These are phyloP conservation scores for Aspergillus texensis DNA, from an alignment of 2,329 filamentous ascomycete genomes.

Conservation along the genomic window DNA sequence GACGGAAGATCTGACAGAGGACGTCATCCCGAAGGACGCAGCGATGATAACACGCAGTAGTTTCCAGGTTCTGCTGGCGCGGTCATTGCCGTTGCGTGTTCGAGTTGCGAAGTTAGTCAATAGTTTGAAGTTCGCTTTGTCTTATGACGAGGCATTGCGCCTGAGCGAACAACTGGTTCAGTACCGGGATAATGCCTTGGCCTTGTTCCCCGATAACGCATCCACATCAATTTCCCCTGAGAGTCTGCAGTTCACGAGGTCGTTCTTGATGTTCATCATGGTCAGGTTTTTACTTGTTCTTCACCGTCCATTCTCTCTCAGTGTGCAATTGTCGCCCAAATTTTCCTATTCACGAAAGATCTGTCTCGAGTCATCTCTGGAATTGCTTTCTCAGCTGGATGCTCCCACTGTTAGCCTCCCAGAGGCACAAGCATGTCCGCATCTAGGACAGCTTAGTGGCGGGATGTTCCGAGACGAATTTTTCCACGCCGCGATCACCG, in stretches of 20 bases:
- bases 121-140: slow-evolving; percentile 30
- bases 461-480: slow-evolving; percentile 41
- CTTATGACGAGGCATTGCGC: slow-evolving; percentile 37
- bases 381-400: slow-evolving; percentile 37
- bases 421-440: slow-evolving; percentile 27
- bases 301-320: slow-evolving; percentile 49
- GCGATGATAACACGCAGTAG: slow-evolving; percentile 28
- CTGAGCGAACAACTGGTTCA: slow-evolving; percentile 33
- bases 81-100: slow-evolving; percentile 32
- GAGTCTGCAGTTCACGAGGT: slow-evolving; percentile 32
- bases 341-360: slow-evolving; percentile 43
- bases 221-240: slow-evolving; percentile 8
- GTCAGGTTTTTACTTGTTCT: slow-evolving; percentile 60
- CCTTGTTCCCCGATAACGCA: slow-evolving; percentile 26
- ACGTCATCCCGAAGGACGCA: slow-evolving; percentile 22
- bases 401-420: slow-evolving; percentile 17
- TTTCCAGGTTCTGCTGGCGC: slow-evolving; percentile 32
- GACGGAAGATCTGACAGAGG: slow-evolving; percentile 28
- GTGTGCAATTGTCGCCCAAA: slow-evolving; percentile 34
- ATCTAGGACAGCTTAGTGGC: slow-evolving; percentile 34
- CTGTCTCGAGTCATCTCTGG: slow-evolving; percentile 39
- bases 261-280: slow-evolving; percentile 54
- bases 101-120: slow-evolving; percentile 36
- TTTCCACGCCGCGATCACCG: slow-evolving; percentile 35
- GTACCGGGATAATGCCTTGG: slow-evolving; percentile 25